phyloP scores from a whole-genome alignment of 129 eudicot species.

The Artemisia tridentata region DNA sequence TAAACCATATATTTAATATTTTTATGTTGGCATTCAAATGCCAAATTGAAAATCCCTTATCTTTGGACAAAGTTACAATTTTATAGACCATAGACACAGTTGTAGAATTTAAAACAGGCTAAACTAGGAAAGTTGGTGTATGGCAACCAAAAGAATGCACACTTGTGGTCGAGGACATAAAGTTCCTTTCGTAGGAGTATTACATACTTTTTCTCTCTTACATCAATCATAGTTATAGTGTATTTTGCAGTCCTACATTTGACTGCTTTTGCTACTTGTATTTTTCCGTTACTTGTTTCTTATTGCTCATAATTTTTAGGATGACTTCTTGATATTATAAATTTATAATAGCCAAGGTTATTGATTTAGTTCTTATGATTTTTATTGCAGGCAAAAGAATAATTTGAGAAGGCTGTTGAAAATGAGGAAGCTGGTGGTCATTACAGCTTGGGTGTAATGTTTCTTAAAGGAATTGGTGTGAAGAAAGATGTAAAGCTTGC shows the following conservation, averaged over 20 bases:
- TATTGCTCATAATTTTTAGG: not conserved
- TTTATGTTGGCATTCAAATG: not conserved
- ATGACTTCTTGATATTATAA: not conserved
- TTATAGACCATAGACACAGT: too few species aligned
- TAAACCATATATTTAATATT: not conserved
- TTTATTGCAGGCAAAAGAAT: conserved; percentile 79
- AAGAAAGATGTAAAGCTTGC: conserved; percentile 74
- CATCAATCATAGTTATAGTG: too few species aligned
- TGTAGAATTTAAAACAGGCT: too few species aligned
- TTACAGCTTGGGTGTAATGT: conserved; percentile 90
- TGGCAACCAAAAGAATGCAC: too few species aligned
- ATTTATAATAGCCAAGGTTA: not conserved
- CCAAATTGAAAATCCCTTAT: too few species aligned
- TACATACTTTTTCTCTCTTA: too few species aligned
- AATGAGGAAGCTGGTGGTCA: conserved; percentile 88
- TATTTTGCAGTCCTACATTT: too few species aligned
- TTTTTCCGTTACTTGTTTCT: not conserved
- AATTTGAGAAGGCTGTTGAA: conserved; percentile 90
- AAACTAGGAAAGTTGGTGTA: too few species aligned
- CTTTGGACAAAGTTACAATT: too few species aligned
- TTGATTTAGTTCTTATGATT: not conserved
- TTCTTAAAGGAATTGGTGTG: conserved; percentile 90
- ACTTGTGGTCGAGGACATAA: too few species aligned
- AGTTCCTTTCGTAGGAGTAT: too few species aligned
- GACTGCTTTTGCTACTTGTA: too few species aligned